Evolutionary conservation across 2,329 filamentous ascomycete genomes (phyloP), one percentile per base, ranked within the genome.

Genomic region (Hypoxylon sp.): DNA sequence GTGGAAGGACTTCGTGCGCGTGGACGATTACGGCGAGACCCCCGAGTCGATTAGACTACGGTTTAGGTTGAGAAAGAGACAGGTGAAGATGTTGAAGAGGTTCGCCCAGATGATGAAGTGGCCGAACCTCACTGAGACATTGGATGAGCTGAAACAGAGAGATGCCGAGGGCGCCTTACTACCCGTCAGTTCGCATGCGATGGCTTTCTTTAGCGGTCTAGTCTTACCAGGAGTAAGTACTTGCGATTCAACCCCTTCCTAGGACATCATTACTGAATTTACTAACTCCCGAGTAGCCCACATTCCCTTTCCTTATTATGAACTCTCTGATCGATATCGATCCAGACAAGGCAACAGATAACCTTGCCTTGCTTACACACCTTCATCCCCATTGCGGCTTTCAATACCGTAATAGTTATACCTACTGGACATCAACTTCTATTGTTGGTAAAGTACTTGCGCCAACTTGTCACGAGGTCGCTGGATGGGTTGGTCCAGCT

Each of bases 361-460:
- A 88, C 6, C 85, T 93, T 14, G 88, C 89, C 10, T 84, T 90
- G 34, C 84, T 94, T 7, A 90, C 89, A 1, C 89, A 93, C 72
- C 84, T 90, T 71, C 86, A 90, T 63, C 90, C 90, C 0, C 83
- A 89, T 71, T 89, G 89, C 69, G 91, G 91, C 14, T 93, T 94
- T 75, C 91, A 94, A 79, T 93, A 93, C 76, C 89, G 90, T 63
- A 86, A 83, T 73, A 90, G 89, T 62, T 90, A 91, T 75, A 93
- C 91, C 1, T 94, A 93, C 82, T 94, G 91, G 91, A 89, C 90
- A 2, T 86, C 89, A 11, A 83, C 86, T 19, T 91, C 86, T 72
- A 91, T 93, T 62, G 89, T 94, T 2, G 91, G 91, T 38, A 93
- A 93, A 75, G 91, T 94, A 2, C 82, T 94, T 6, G 90, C 89